A percentile compares a stretch with the other conserved stretches of the same genome.
Conservation (phyloP, 2,329 filamentous ascomycete genomes). For the Ceratocystis huliohia region DNA sequence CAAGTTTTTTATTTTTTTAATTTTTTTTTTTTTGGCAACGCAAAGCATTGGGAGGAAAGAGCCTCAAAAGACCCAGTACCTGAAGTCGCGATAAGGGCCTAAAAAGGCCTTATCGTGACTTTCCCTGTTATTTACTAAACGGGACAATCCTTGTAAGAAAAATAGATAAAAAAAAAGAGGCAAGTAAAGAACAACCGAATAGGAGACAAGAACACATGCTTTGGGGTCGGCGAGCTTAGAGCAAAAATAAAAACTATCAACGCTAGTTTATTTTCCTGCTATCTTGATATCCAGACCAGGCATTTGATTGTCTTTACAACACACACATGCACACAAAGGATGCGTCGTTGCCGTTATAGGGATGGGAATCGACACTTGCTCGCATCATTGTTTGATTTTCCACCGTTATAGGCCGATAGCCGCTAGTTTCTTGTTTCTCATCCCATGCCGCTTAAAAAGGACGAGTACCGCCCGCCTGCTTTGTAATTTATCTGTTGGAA, state of each 20-base stretch:
- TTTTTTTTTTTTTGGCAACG: no score
- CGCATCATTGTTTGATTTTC: no score
- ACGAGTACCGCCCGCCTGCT: no score
- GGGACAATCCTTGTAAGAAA: neutral
- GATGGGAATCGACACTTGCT: no score
- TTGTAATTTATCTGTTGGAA: no score
- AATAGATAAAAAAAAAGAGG: neutral
- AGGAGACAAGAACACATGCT: neutral
- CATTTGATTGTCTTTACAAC: neutral
- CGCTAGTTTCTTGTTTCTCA: no score
- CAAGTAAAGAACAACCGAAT: neutral
- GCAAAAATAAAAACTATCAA: neutral
- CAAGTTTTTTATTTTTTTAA: neutral
- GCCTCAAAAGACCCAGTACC: neutral
- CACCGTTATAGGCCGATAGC: no score
- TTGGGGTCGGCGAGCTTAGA: no score
- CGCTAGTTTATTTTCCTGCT: no score
- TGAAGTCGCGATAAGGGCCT: neutral
- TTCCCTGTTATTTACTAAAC: neutral
- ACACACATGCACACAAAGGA: no score
- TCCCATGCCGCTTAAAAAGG: no score
- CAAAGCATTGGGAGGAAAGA: neutral
- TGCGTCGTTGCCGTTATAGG: no score
- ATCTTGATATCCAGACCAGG: neutral
- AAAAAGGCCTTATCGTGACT: conserved; percentile 1